Conservation (phyloP, 306 rosid genomes). For the Castanea sativa region DNA sequence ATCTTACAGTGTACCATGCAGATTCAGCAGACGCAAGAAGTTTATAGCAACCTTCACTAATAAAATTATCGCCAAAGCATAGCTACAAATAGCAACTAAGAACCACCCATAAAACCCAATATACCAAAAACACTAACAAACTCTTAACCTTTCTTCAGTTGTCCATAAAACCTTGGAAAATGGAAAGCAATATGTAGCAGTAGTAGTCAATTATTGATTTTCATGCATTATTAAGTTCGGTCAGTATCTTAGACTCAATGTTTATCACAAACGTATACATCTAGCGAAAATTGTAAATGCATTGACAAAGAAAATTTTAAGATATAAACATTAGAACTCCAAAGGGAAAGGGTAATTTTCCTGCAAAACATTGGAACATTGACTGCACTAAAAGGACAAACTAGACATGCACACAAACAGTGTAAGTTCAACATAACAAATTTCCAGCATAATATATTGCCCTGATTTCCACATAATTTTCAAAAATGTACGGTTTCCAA, state of each 20-base stretch:
- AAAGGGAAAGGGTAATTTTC: not conserved
- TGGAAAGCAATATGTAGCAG: too few species aligned
- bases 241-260: not conserved
- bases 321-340: not conserved
- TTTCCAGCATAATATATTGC: not conserved
- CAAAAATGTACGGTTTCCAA: not conserved
- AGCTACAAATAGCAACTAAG: not conserved
- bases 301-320: not conserved
- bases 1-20: too few species aligned
- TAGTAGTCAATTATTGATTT: too few species aligned
- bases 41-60: too few species aligned
- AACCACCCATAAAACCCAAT: slow-evolving; percentile 6
- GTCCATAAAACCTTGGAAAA: too few species aligned
- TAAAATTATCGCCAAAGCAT: too few species aligned
- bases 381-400: not conserved
- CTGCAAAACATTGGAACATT: not conserved
- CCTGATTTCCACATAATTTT: not conserved
- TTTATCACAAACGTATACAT: not conserved
- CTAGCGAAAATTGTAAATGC: not conserved
- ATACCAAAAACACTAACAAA: not conserved
- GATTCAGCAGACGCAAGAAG: too few species aligned
- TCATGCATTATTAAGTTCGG: too few species aligned
- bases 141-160: too few species aligned
- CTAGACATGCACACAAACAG: not conserved
- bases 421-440: not conserved